Evolutionary conservation across 495 filamentous ascomycete genomes (phyloP).

Genomic region (Penicillium diatomitis): DNA sequence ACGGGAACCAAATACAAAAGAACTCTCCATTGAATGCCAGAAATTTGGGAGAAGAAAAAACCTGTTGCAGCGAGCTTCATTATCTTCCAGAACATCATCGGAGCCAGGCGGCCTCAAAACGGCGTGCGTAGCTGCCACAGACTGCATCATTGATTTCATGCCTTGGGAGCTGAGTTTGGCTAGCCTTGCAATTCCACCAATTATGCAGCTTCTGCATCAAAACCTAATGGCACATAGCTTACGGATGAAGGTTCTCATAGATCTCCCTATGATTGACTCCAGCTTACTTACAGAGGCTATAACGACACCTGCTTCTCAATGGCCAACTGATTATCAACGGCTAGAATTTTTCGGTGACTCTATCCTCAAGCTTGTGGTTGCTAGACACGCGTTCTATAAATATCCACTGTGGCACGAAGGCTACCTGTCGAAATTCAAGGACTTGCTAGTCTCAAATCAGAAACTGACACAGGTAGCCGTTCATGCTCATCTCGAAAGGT

Average conservation of each 20-base stretch:
- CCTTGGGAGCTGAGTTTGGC: slow-evolving; percentile 1
- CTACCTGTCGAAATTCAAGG: slow-evolving; percentile 55
- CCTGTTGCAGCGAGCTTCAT: background rate
- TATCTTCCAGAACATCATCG: background rate
- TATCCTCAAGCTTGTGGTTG: slow-evolving; percentile 59
- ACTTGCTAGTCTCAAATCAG: slow-evolving; percentile 57
- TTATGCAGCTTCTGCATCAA: slow-evolving; percentile 1
- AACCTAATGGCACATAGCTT: background rate
- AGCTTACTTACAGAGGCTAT: background rate
- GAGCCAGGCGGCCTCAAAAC: background rate
- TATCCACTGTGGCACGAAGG: slow-evolving; percentile 62
- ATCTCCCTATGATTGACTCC: background rate
- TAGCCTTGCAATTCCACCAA: background rate
- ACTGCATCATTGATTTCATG: slow-evolving; percentile 1
- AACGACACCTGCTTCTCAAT: slow-evolving; percentile 1
- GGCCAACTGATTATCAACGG: slow-evolving; percentile 35
- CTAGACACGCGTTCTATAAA: slow-evolving; percentile 48
- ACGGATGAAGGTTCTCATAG: background rate
- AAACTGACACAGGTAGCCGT: slow-evolving; percentile 49
- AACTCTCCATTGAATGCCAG: slow-evolving; percentile 1
- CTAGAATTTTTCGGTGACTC: slow-evolving; percentile 73
- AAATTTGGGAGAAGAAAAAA: slow-evolving; percentile 1
- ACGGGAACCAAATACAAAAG: background rate
- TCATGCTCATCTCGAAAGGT: slow-evolving; percentile 52
- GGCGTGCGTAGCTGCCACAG: background rate